Evolutionary conservation across 441 rosid genomes (phyloP).

Genomic region (Brassica hybrid): DNA sequence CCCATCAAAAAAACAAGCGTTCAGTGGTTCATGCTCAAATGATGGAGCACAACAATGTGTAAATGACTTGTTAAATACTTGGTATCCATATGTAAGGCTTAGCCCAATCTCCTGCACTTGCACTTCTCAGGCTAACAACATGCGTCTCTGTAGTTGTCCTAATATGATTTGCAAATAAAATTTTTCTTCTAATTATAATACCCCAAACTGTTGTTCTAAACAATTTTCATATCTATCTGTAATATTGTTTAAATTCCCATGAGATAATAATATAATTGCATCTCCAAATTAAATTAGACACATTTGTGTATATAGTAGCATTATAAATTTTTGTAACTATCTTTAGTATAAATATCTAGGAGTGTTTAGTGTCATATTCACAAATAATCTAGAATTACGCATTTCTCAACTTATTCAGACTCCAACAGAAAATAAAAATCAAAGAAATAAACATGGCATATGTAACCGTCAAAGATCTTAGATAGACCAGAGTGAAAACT

Average conservation of each 20-base stretch:
- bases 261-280: neutral
- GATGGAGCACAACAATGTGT: constrained; percentile 42
- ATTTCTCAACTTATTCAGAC: neutral
- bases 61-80: constrained; percentile 42
- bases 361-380: too few species aligned
- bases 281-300: neutral
- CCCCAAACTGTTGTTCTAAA: neutral
- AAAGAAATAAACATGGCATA: neutral
- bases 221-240: neutral
- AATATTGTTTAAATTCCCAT: neutral
- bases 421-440: neutral
- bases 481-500: neutral
- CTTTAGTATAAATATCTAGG: too few species aligned
- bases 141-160: constrained; percentile 37
- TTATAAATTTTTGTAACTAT: too few species aligned
- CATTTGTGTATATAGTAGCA: neutral
- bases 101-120: constrained; percentile 41
- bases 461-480: too few species aligned
- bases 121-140: constrained; percentile 26
- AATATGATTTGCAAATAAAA: constrained; percentile 33
- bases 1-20: constrained; percentile 35
- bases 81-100: constrained; percentile 38
- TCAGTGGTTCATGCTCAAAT: constrained; percentile 35
- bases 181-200: neutral
- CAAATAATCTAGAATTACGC: neutral